Percentiles rank a stretch among this genome's conserved stretches.
These are phyloP conservation scores for Lichenothelia convexa DNA, from an alignment of 495 filamentous ascomycete genomes.

Conservation along the genomic window DNA sequence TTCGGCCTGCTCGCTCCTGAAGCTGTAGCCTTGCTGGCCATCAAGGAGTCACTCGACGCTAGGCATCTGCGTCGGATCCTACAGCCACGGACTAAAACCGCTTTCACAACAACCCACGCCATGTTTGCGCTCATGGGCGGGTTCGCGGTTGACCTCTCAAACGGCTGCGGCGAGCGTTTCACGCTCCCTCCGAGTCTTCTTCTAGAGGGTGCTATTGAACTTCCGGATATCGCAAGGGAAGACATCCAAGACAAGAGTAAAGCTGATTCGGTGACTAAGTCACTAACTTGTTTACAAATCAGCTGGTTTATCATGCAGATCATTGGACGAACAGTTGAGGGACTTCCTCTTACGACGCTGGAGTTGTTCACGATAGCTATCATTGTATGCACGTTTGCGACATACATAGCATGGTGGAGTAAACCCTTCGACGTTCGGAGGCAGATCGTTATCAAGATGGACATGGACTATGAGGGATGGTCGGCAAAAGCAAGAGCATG, in stretches of 20 bases:
- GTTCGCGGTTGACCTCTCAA: slow-evolving; percentile 6
- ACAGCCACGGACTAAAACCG: neutral
- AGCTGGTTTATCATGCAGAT: slow-evolving; percentile 21
- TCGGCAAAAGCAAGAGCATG: too few relatives aligned
- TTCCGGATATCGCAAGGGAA: slow-evolving; percentile 5
- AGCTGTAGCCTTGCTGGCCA: neutral
- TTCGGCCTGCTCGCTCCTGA: neutral
- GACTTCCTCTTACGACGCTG: slow-evolving; percentile 17
- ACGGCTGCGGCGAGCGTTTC: neutral
- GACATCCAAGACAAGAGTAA: slow-evolving; percentile 19
- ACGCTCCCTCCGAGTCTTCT: neutral
- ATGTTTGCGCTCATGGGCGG: slow-evolving; percentile 18
- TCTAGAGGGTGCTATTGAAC: slow-evolving; percentile 7
- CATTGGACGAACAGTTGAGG: slow-evolving; percentile 10
- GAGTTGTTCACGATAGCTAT: slow-evolving; percentile 21
- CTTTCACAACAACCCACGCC: neutral
- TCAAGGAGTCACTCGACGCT: neutral
- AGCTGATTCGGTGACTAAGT: slow-evolving; percentile 18
- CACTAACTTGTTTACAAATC: slow-evolving; percentile 19
- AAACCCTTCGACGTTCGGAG: slow-evolving; percentile 19
- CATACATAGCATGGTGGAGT: slow-evolving; percentile 22
- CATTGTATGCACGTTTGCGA: slow-evolving; percentile 18
- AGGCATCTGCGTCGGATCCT: neutral
- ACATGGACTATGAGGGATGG: neutral
- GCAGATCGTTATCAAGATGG: slow-evolving; percentile 1